A percentile compares a stretch with the other conserved stretches of the same genome.
Conservation (phyloP, 768 basidiomycete genomes). For the Trametes cingulata region DNA sequence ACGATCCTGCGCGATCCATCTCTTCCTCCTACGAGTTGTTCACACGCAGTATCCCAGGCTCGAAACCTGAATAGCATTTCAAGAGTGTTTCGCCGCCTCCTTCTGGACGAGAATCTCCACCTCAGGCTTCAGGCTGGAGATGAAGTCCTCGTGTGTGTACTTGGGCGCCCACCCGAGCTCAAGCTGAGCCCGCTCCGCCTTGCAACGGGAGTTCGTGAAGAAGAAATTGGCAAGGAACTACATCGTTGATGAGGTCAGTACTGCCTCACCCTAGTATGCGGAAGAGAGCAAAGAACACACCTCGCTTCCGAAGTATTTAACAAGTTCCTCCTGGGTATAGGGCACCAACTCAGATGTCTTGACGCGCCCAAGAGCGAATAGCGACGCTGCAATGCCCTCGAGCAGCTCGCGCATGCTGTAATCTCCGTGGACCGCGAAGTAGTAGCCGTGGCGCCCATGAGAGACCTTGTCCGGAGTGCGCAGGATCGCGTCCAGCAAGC, state of each 20-base stretch:
- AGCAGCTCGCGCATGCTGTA: constrained; percentile 32
- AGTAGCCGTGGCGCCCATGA: constrained; percentile 38
- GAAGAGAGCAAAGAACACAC: neutral
- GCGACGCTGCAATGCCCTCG: constrained; percentile 34
- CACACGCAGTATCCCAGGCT: too few species aligned
- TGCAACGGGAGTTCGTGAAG: neutral
- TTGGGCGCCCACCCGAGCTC: constrained; percentile 47
- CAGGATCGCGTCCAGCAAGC: constrained; percentile 41
- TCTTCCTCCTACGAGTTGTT: too few species aligned
- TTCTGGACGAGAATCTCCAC: constrained; percentile 27
- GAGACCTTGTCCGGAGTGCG: constrained; percentile 17
- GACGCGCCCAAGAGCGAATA: constrained; percentile 30
- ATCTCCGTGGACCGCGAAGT: constrained; percentile 32
- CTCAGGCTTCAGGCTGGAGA: constrained; percentile 43
- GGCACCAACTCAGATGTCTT: neutral
- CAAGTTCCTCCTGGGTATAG: neutral
- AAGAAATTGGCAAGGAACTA: neutral
- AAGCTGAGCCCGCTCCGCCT: constrained; percentile 25
- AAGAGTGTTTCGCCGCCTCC: too few species aligned
- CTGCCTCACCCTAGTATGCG: neutral
- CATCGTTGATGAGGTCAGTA: neutral
- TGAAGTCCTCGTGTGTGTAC: constrained; percentile 41
- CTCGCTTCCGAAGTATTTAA: neutral
- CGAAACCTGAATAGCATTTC: too few species aligned
- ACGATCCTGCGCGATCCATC: too few species aligned